phyloP scores from a whole-genome alignment of 768 basidiomycete genomes.

The Neoboletus magnificus region DNA sequence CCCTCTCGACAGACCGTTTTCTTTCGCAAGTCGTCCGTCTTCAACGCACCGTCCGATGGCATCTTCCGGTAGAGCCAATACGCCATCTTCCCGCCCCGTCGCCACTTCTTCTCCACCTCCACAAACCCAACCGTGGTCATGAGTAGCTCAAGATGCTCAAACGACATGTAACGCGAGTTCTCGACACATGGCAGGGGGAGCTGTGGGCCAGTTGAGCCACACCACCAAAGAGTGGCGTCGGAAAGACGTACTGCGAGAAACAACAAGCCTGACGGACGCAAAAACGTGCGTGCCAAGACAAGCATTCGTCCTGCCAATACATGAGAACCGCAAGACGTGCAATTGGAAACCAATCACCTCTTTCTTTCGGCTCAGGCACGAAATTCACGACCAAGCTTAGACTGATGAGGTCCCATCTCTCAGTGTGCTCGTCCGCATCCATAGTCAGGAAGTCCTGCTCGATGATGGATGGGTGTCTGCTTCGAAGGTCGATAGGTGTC shows the following conservation, averaged over 20 bases:
- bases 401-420: slow-evolving; percentile 75
- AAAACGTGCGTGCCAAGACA: slow-evolving; percentile 51
- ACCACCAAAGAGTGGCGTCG: neutral
- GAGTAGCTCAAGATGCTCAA: slow-evolving; percentile 51
- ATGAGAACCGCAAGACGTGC: neutral
- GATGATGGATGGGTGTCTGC: slow-evolving; percentile 75
- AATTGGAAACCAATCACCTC: slow-evolving; percentile 49
- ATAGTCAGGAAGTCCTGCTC: slow-evolving; percentile 84
- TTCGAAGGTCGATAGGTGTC: slow-evolving; percentile 78
- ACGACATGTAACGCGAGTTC: slow-evolving; percentile 81
- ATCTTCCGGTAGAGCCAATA: slow-evolving; percentile 79
- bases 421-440: slow-evolving; percentile 45
- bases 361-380: slow-evolving; percentile 65
- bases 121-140: slow-evolving; percentile 65
- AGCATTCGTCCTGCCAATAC: slow-evolving; percentile 64
- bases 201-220: slow-evolving; percentile 36
- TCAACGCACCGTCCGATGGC: neutral
- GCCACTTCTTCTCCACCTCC: slow-evolving; percentile 59
- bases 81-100: slow-evolving; percentile 73
- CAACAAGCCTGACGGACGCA: slow-evolving; percentile 53
- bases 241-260: slow-evolving; percentile 62
- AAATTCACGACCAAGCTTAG: slow-evolving; percentile 91
- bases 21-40: slow-evolving; percentile 38
- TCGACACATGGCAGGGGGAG: slow-evolving; percentile 81
- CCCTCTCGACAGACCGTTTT: slow-evolving; percentile 64